phyloP scores from a whole-genome alignment of 2,329 filamentous ascomycete genomes.

The Colletotrichum higginsianum region DNA sequence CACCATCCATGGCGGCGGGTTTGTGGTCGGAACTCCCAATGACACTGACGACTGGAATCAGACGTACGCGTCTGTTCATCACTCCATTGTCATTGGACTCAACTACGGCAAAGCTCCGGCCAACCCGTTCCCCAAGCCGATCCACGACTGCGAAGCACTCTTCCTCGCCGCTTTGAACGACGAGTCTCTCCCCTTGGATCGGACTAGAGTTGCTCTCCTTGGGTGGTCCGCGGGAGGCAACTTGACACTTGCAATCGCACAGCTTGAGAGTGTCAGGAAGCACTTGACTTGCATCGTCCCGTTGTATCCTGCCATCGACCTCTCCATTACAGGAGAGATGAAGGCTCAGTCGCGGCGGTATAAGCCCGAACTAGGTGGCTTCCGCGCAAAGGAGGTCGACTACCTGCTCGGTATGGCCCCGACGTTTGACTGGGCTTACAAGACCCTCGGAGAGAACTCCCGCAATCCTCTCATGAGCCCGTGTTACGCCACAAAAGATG shows the following conservation, averaged over 20 bases:
- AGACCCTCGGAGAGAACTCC: constrained; percentile 48
- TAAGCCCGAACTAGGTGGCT: constrained; percentile 44
- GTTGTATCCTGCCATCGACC: constrained; percentile 59
- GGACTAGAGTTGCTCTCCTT: constrained; percentile 55
- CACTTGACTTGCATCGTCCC: constrained; percentile 53
- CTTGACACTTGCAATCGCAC: constrained; percentile 58
- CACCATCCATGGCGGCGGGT: constrained; percentile 67
- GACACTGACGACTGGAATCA: constrained; percentile 64
- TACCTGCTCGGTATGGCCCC: constrained; percentile 42
- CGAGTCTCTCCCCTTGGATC: constrained; percentile 60
- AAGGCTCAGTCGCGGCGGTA: constrained; percentile 47
- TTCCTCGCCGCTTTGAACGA: constrained; percentile 60
- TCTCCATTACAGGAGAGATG: constrained; percentile 46
- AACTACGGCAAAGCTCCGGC: constrained; percentile 64
- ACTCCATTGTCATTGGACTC: constrained; percentile 62
- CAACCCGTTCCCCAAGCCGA: constrained; percentile 58
- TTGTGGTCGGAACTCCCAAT: constrained; percentile 58
- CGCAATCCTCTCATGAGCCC: constrained; percentile 54
- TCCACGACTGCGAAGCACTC: constrained; percentile 62
- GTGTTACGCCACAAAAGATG: constrained; percentile 49
- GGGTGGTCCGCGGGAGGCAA: constrained; percentile 69
- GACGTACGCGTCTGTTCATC: constrained; percentile 55
- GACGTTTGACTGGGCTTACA: constrained; percentile 53
- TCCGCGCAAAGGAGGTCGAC: constrained; percentile 42
- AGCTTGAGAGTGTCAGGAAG: constrained; percentile 54